Percentiles rank a stretch among this genome's conserved stretches.
Evolutionary conservation across 192 early-diverging fungal species (phyloP).

Genomic region (Gaertneriomyces sp.): DNA sequence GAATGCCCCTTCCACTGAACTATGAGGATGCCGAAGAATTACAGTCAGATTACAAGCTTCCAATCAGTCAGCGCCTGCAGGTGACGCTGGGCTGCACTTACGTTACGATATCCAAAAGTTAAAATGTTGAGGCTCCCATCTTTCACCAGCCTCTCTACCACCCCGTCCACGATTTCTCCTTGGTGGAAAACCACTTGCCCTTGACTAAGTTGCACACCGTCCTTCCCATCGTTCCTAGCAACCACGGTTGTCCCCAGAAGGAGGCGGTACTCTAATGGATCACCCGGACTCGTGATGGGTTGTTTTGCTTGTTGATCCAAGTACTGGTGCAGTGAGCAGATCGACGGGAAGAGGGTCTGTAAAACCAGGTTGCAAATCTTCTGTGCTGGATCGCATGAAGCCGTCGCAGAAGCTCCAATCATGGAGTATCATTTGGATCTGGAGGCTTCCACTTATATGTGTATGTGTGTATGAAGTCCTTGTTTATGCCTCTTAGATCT

Average conservation of each 20-base stretch:
- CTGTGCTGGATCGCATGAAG: no score
- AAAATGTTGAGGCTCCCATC: slow-evolving; percentile 20
- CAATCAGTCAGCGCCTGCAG: not conserved
- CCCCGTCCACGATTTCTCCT: slow-evolving; percentile 33
- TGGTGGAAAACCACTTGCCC: slow-evolving; percentile 19
- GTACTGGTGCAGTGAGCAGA: slow-evolving; percentile 7
- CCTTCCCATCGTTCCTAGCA: slow-evolving; percentile 4
- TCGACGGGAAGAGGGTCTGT: slow-evolving; percentile 7
- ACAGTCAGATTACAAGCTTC: not conserved
- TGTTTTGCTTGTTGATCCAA: not conserved
- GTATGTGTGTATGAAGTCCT: no score
- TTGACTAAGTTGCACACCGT: slow-evolving; percentile 12
- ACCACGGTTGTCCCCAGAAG: slow-evolving; percentile 19
- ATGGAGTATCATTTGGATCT: no score
- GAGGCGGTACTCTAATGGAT: not conserved
- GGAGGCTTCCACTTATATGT: no score
- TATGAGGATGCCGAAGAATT: not conserved
- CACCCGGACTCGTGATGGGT: not conserved
- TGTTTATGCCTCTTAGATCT: no score
- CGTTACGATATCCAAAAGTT: slow-evolving; percentile 33
- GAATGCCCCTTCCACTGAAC: slow-evolving; percentile 15
- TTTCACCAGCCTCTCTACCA: slow-evolving; percentile 24
- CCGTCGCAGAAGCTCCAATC: no score
- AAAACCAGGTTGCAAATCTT: not conserved
- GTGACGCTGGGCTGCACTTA: not conserved